Conservation (phyloP, 768 basidiomycete genomes). For the Holtermanniella nyarrowii region DNA sequence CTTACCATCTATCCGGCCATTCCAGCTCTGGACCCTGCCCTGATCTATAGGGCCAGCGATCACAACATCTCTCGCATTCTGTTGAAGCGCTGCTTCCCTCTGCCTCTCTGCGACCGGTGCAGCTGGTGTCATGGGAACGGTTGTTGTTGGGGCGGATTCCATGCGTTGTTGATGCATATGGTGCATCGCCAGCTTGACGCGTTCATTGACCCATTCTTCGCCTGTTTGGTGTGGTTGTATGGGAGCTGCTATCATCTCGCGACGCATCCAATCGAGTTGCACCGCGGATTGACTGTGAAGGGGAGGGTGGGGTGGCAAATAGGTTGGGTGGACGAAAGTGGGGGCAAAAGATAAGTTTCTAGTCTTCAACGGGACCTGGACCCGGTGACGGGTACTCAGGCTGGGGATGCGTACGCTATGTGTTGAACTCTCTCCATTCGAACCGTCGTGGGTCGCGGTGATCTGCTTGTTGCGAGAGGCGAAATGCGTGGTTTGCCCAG, state of each 20-base stretch:
- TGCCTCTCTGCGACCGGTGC: too few species aligned
- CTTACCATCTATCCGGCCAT: too few species aligned
- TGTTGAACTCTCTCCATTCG: neutral
- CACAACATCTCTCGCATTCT: too few species aligned
- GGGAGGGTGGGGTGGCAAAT: neutral
- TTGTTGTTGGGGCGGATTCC: neutral
- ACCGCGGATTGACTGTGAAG: neutral
- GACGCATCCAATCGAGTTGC: neutral
- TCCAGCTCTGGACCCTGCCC: too few species aligned
- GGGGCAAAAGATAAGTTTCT: neutral
- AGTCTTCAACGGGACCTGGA: neutral
- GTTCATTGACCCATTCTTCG: neutral
- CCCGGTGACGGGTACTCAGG: too few species aligned
- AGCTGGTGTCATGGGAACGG: too few species aligned
- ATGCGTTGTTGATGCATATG: neutral
- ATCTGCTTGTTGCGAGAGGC: too few species aligned
- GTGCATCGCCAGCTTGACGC: neutral
- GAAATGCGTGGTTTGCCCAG: too few species aligned
- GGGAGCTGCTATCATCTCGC: neutral
- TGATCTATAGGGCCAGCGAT: too few species aligned
- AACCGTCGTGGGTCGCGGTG: too few species aligned
- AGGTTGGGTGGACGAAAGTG: too few species aligned
- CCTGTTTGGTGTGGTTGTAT: neutral
- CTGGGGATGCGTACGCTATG: neutral
- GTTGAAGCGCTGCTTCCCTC: too few species aligned